Evolutionary conservation across 2,329 filamentous ascomycete species (phyloP), one percentile per base, ranked within the genome.

Genomic region (Pseudogymnoascus sp.): DNA sequence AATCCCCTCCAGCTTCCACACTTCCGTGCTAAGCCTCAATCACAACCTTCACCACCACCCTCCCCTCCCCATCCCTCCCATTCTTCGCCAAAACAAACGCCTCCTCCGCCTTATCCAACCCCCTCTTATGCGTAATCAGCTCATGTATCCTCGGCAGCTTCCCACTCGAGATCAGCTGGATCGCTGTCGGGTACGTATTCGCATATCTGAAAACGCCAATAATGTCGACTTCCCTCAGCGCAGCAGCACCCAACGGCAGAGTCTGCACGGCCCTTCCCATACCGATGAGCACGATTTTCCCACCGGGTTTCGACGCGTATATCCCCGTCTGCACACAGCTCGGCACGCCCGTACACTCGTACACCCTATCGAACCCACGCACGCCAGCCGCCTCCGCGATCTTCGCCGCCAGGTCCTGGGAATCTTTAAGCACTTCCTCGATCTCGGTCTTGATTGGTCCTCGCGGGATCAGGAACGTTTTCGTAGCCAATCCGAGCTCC

Each of bases 201-300:
- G 87, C 87, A 69, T 92, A 92, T 59, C 89, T 82, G 76, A 92
- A 91, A 31, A 91, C 86, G 35, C 88, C 88, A n/a, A 91, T 76
- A 33, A 92, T 87, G 71, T 92, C 89, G 47, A 92, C 86, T 76
- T 93, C 89, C 38, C 88, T 83, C 28, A 91, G 78, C 40, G 89
- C 87, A 2, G 88, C 88, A 4, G 87, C 86, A 7, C 86, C 89
- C 53, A 93, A 78, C 1, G 88, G 88, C 1, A 92, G 79, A 0
- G 87, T 91, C 73, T 91, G 88, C 62, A 91, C 83, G 0, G 89
- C 88, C 4, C 84, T 89, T 38, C 89, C 89, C 89, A 92, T 92
- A 62, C 89, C 89, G 23, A 93, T 88, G 73, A 92, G 86, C 73
- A 92, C 82, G 60, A 91, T 80, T 69, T 87, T 87, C 17, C 89